These are phyloP conservation scores for Pseudogymnoascus sp. DNA, from an alignment of 2,329 filamentous ascomycete genomes.

Conservation along the genomic window DNA sequence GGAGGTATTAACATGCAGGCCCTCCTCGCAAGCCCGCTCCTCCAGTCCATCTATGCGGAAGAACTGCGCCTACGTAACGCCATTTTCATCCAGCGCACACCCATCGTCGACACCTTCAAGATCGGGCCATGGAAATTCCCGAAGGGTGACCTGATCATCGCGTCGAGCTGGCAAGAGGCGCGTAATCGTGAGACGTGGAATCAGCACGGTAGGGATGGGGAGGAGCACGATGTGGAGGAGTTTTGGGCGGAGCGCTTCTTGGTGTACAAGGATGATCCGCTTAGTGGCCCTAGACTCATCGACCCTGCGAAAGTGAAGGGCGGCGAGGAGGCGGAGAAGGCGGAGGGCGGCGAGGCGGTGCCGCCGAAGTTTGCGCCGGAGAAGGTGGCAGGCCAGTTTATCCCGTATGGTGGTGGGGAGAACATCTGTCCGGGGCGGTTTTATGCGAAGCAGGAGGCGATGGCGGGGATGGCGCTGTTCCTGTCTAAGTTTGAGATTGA, in stretches of 20 bases:
- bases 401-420: conserved; percentile 30
- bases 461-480: conserved; percentile 27
- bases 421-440: conserved; percentile 31
- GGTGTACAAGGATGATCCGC: conserved; percentile 24
- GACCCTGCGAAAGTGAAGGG: conserved; percentile 13
- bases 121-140: conserved; percentile 26
- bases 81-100: conserved; percentile 12
- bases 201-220: conserved; percentile 16
- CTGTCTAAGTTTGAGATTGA: conserved; percentile 29
- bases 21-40: conserved; percentile 22
- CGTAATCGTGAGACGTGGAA: conserved; percentile 28
- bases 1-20: conserved; percentile 13
- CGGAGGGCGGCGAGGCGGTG: background rate
- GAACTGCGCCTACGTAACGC: conserved; percentile 26
- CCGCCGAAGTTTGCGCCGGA: conserved; percentile 23
- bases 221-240: conserved; percentile 23
- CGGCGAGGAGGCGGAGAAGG: background rate
- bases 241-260: conserved; percentile 34
- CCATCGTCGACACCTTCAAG: conserved; percentile 21
- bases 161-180: conserved; percentile 22
- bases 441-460: conserved; percentile 31
- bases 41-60: conserved; percentile 33
- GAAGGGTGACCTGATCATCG: conserved; percentile 22
- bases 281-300: conserved; percentile 22
- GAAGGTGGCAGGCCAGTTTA: conserved; percentile 26